Base-by-base conservation (phyloP, 805 yeast genomes). In the Candida palmyrensis region DNA sequence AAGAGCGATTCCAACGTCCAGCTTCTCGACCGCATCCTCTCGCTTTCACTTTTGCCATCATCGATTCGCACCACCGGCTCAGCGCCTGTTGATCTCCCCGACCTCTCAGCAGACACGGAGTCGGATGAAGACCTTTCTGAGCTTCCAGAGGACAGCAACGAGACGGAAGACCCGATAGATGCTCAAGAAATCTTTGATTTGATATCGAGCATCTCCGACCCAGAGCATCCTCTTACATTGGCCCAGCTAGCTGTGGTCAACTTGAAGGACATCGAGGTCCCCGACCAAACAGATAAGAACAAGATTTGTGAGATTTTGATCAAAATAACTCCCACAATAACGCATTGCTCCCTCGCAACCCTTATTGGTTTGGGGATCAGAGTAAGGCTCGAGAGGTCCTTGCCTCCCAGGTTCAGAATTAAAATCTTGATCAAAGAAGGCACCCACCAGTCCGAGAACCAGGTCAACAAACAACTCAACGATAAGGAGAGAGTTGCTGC, bases 401-500 rank as follows among this genome's bases (percentile, higher is more conserved):
- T 92, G 20, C 95, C 97, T 1, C 77, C 87, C 3, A 66, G 96
- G 36, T 89, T 75, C 64, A 69, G 97, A 43, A 78, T 87, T 37
- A 74, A 79, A 10, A 82, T 92, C 19, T 60, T 82, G 25, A 73
- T 92, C 31, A 88, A 89, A 50, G 85, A 86, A 47, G 97, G 97
- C 1, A 76, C 95, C 1, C 99, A 92, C 54, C 97, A 92, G 56
- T 84, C 95, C 52, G 98, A 92, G 54, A 75, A 75, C 44, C 98
- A 92, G 53, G 97, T 92, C 15, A 92, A 92, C 59, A 90, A 90
- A 53, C 99, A 92, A 61, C 71, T 92, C 39, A 92, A 92, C 51
- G 99, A 92, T 54, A 92, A 92, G 61, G 99, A 92, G 59, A 68
- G 99, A 41, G 97, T 92, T 0, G 94, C 96, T 20, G 98, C 98